phyloP scores from a whole-genome alignment of 257 asterid species.

The Verbascum thapsus region DNA sequence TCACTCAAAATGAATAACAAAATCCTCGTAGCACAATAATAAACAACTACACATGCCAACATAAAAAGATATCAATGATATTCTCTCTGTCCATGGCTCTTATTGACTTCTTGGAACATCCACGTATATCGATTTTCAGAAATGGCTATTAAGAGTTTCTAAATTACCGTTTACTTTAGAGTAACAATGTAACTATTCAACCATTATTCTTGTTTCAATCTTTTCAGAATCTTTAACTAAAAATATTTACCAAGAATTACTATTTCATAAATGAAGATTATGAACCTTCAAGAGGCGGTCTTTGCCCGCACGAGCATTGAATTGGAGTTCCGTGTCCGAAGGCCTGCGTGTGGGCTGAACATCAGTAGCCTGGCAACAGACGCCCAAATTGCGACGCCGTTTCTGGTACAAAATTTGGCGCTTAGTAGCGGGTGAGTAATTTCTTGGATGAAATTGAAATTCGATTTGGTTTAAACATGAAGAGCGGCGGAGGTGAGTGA shows the following conservation, averaged over 20 bases:
- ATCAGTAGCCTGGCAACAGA: conserved; percentile 51
- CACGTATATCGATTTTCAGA: background rate
- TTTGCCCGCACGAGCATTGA: conserved; percentile 65
- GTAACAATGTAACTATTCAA: background rate
- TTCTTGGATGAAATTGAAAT: conserved; percentile 25
- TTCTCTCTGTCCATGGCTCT: background rate
- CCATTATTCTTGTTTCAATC: background rate
- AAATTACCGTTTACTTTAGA: background rate
- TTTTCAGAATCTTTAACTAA: background rate
- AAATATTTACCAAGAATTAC: background rate
- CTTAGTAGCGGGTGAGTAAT: conserved; percentile 12
- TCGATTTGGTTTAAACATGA: conserved; percentile 20
- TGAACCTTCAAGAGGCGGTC: conserved; percentile 80
- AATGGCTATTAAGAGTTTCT: background rate
- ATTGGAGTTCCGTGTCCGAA: conserved; percentile 44
- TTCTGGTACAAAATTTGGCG: conserved; percentile 22
- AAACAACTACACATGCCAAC: background rate
- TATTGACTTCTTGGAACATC: background rate
- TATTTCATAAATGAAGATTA: background rate
- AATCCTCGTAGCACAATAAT: conserved; percentile 3
- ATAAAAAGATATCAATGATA: background rate
- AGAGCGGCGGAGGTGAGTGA: conserved; percentile 21
- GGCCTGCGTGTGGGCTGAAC: conserved; percentile 38
- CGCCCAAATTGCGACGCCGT: conserved; percentile 35
- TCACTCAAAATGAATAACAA: conserved; percentile 7